Base-by-base conservation (phyloP, 257 asterid genomes). In the Penstemon barbatus region DNA sequence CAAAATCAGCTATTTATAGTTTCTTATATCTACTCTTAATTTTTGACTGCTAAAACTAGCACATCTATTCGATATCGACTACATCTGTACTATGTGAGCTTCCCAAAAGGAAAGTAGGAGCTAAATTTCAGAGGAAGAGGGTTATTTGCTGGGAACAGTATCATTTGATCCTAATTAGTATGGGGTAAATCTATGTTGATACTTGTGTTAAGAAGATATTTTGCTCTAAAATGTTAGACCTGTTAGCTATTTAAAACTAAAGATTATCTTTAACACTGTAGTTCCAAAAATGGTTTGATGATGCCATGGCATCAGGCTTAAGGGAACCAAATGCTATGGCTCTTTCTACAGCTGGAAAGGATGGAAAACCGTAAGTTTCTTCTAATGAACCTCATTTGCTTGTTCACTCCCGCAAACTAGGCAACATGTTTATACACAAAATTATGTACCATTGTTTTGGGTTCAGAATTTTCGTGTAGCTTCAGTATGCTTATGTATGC, bases 251-350 rank as follows among this genome's bases (percentile, higher is more conserved):
- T 25, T 25, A 25, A 38, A 61, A 56, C 75, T 72, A 53, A 64
- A 69, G 57, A 25, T 25, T 41, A 36, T 57, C 57, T 67, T 52
- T 64, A 65, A 40, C 78, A 46, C 13, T 80, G 76, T 78, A 93
- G 99, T 93, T 93, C 81, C 96, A 87, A 61, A 90, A 82, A 76
- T 93, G 99, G 99, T 93, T 93, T 73, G 97, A 90, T 78, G 99
- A 90, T 87, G 97, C 92, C 70, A 52, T 93, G 79, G 87, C 89
- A 1, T 85, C 97, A 43, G 85, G 87, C 81, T 57, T 84, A 84
- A 93, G 83, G 82, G 99, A 93, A 79, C 99, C 97, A 39, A 93
- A 93, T 78, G 99, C 99, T 43, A 90, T 93, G 99, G 89, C 96
- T 72, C 82, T 93, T 75, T 85, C 91, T 70, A 93, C 97, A 10